Base-by-base conservation (phyloP, 352 stramenopile species). In the Phytophthora pisi region DNA sequence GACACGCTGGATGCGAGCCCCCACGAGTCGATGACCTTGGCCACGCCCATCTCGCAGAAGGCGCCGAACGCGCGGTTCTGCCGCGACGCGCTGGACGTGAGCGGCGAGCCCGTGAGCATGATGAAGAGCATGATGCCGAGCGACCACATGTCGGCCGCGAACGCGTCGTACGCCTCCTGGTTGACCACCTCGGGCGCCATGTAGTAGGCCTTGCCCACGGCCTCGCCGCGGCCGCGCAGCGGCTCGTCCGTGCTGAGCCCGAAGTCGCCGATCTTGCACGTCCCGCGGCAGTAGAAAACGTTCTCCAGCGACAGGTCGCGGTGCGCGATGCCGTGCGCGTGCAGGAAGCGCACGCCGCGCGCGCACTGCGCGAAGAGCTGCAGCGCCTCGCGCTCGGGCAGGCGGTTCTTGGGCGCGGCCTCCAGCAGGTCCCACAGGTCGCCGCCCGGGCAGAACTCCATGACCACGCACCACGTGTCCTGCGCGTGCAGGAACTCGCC, bases 111-210 rank as follows among this genome's bases (percentile, higher is more conserved):
- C 2, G 80, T 77, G n/a, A 92, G 70, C 72, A 94, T 81, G 72
- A 92, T 86, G 56, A 94, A 94, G 8, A 94, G 62, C 75, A 94
- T 84, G 36, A 94, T 78, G 60, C 86, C 86, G 40, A 94, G 77
- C 61, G 86, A 94, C 86, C 86, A 94, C 20, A 94, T 73, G 54
- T 94, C 86, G 16, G 86, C 86, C 58, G 31, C 78, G 11, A 63
- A 61, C 0, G 78, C 80, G 40, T 86, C 73, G 72, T 89, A 89
- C 24, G 38, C 61, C 13, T 20, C 13, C 40, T 46, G 40, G 40
- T 46, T 20, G 8, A 82, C 69, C 3, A 88, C 80, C 65, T 90
- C 82, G 2, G 40, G 40, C 26, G 26, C 26, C 36, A 43, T 43
- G 36, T 43, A 43, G 36, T 43, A 43, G 36, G 36, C 59, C 57